phyloP scores from a whole-genome alignment of 768 basidiomycete genomes.

The Tricholoma hemisulphureum region DNA sequence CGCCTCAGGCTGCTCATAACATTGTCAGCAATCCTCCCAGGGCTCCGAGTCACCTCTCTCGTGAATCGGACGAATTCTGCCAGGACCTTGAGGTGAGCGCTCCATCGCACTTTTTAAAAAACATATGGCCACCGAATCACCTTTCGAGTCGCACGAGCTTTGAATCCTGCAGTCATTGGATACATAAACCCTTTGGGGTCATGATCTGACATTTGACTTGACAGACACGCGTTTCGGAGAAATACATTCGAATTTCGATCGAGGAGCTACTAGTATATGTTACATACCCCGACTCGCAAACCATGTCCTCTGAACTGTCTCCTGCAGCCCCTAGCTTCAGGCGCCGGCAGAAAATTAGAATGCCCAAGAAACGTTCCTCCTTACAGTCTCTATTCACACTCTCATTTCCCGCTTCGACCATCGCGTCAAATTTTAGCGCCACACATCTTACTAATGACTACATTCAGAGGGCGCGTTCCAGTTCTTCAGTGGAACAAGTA shows the following conservation, averaged over 20 bases:
- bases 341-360: slow-evolving; percentile 22
- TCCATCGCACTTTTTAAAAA: not conserved
- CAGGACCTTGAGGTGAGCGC: slow-evolving; percentile 30
- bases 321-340: slow-evolving; percentile 3
- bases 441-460: slow-evolving; percentile 11
- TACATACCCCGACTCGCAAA: slow-evolving; percentile 9
- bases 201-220: slow-evolving; percentile 13
- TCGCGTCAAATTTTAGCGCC: slow-evolving; percentile 20
- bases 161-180: not conserved
- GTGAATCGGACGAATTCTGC: slow-evolving; percentile 13
- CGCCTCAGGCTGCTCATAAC: slow-evolving; percentile 9
- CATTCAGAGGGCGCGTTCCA: slow-evolving; percentile 22
- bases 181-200: not conserved
- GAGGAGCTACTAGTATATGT: slow-evolving; percentile 17
- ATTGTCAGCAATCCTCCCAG: slow-evolving; percentile 32
- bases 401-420: slow-evolving; percentile 36
- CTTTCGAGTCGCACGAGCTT: slow-evolving; percentile 8
- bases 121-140: not conserved
- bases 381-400: slow-evolving; percentile 52
- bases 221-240: slow-evolving; percentile 19
- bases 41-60: slow-evolving; percentile 26
- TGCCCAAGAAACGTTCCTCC: slow-evolving; percentile 53
- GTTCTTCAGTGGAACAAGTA: slow-evolving; percentile 21
- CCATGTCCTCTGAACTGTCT: slow-evolving; percentile 3
- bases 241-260: slow-evolving; percentile 4